Evolutionary conservation across 805 yeast genomes (phyloP).

Genomic region (Metschnikowia proteae): DNA sequence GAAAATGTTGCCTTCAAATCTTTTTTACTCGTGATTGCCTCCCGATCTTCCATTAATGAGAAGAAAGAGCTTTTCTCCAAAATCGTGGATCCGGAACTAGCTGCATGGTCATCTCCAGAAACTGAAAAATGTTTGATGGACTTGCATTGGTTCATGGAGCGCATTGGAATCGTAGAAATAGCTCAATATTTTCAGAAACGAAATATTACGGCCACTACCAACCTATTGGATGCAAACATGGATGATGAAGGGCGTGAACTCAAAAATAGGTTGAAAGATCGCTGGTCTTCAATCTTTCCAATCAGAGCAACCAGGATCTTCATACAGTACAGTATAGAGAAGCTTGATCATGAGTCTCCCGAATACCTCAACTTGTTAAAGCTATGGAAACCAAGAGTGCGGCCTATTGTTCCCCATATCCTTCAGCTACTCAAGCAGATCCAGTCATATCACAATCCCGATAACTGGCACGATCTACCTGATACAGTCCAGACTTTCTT

Average conservation of each 20-base stretch:
- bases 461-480: constrained; percentile 85
- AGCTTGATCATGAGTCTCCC: constrained; percentile 71
- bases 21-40: constrained; percentile 85
- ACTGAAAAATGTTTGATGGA: constrained; percentile 88
- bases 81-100: constrained; percentile 89
- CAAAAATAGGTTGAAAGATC: constrained; percentile 75
- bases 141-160: constrained; percentile 97
- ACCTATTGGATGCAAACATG: constrained; percentile 74
- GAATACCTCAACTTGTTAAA: constrained; percentile 67
- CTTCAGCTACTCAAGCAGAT: constrained; percentile 83
- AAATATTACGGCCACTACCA: constrained; percentile 72
- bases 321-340: constrained; percentile 92
- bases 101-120: constrained; percentile 88
- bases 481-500: constrained; percentile 89
- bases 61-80: constrained; percentile 75
- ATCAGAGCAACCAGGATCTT: constrained; percentile 93
- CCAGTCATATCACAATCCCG: constrained; percentile 92
- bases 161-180: constrained; percentile 90
- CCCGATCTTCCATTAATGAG: constrained; percentile 69
- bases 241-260: constrained; percentile 82
- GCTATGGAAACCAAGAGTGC: constrained; percentile 91
- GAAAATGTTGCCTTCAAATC: constrained; percentile 94
- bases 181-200: constrained; percentile 85
- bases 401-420: constrained; percentile 87
- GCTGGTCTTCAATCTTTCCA: constrained; percentile 93